Evolutionary conservation across 768 basidiomycete species (phyloP).

Genomic region (Boletus rubescentipes): DNA sequence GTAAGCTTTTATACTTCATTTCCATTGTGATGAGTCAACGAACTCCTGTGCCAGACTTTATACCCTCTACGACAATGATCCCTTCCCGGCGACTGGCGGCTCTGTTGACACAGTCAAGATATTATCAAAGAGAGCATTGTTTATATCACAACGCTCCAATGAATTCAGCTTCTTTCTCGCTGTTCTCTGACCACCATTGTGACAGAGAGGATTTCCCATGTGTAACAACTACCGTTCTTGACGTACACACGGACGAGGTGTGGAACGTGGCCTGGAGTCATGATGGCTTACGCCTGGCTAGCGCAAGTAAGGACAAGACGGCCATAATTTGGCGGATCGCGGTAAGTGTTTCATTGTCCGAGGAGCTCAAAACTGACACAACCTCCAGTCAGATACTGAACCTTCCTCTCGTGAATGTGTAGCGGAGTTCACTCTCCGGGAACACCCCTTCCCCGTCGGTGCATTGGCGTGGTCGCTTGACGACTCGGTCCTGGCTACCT

Average conservation of each 20-base stretch:
- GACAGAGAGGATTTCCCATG: constrained; percentile 80
- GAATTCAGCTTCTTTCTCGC: constrained; percentile 61
- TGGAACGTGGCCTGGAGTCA: constrained; percentile 97
- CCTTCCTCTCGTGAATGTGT: constrained; percentile 58
- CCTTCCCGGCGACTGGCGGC: constrained; percentile 85
- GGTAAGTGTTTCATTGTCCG: constrained; percentile 47
- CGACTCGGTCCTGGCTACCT: constrained; percentile 78
- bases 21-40: not conserved
- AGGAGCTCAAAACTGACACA: constrained; percentile 2
- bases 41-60: constrained; percentile 58
- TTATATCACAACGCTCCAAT: constrained; percentile 80
- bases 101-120: constrained; percentile 81
- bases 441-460: constrained; percentile 78
- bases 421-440: constrained; percentile 58
- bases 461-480: constrained; percentile 93
- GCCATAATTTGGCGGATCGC: constrained; percentile 89
- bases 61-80: constrained; percentile 91
- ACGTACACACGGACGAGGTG: constrained; percentile 89
- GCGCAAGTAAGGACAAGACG: constrained; percentile 81
- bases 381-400: constrained; percentile 43
- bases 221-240: constrained; percentile 79
- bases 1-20: constrained; percentile 42
- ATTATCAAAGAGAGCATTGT: constrained; percentile 78
- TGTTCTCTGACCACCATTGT: constrained; percentile 87
- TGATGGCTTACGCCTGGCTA: constrained; percentile 80